Evolutionary conservation across 768 basidiomycete genomes (phyloP).

Genomic region (Trametes maxima): DNA sequence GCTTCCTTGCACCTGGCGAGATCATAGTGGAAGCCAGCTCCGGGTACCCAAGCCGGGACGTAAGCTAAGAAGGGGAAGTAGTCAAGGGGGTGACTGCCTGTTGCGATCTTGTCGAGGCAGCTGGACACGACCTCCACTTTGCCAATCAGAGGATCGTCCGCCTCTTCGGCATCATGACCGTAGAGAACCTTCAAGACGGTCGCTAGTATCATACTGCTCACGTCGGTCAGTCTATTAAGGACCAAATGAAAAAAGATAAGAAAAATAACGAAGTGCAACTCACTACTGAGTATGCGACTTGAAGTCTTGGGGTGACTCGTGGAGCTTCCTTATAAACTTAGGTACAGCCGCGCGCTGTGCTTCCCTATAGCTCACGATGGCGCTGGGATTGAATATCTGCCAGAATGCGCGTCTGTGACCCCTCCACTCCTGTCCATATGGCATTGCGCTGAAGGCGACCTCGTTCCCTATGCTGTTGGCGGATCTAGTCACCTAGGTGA

Average conservation of each 20-base stretch:
- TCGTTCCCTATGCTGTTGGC: slow-evolving; percentile 2
- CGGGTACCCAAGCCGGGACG: slow-evolving; percentile 27
- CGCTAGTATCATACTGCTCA: slow-evolving; percentile 6
- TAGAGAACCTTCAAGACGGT: slow-evolving; percentile 21
- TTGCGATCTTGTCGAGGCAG: not conserved
- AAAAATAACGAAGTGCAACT: not conserved
- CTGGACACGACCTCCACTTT: slow-evolving; percentile 5
- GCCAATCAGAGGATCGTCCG: slow-evolving; percentile 1
- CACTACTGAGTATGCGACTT: slow-evolving; percentile 8
- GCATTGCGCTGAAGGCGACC: not conserved
- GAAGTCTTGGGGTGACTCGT: not conserved
- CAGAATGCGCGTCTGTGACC: slow-evolving; percentile 16
- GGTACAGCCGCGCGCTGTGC: not conserved
- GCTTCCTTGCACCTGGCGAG: slow-evolving; percentile 1
- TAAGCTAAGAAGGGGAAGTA: slow-evolving; percentile 27
- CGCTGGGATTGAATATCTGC: slow-evolving; percentile 5
- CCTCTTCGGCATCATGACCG: not conserved
- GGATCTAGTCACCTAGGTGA: not conserved
- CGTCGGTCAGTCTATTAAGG: not conserved
- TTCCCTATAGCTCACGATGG: not conserved
- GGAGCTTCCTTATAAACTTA: not conserved
- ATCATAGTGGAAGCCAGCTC: slow-evolving; percentile 19
- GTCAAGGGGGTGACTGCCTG: slow-evolving; percentile 32
- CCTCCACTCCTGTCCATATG: slow-evolving; percentile 17
- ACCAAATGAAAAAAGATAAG: not conserved